Conservation (phyloP, 148 eudicot species). For the Limonium bicolor region DNA sequence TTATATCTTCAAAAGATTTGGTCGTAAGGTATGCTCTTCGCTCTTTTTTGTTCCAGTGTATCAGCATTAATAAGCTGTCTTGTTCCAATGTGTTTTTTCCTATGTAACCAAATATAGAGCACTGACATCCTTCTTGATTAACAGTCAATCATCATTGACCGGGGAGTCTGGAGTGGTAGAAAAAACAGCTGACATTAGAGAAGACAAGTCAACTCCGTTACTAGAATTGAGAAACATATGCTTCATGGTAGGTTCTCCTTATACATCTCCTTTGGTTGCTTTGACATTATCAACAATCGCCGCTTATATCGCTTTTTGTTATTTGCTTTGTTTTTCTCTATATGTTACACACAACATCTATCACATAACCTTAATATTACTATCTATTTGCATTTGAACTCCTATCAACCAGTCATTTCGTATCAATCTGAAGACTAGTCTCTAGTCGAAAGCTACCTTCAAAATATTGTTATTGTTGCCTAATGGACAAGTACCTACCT, state of each 20-base stretch:
- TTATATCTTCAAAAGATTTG: constrained; percentile 29
- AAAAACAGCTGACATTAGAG: constrained; percentile 30
- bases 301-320: background rate
- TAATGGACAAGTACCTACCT: too few relatives aligned
- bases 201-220: constrained; percentile 28
- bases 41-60: background rate
- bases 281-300: too few relatives aligned
- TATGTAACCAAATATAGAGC: constrained; percentile 5
- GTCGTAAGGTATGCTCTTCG: constrained; percentile 25
- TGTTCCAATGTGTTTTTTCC: constrained; percentile 1
- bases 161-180: constrained; percentile 40
- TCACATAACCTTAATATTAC: too few relatives aligned
- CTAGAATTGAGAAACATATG: constrained; percentile 40
- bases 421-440: too few relatives aligned
- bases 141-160: constrained; percentile 42
- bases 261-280: background rate
- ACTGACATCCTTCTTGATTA: constrained; percentile 13
- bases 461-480: too few relatives aligned
- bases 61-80: constrained; percentile 1
- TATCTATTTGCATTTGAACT: too few relatives aligned
- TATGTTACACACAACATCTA: too few relatives aligned
- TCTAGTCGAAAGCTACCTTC: too few relatives aligned
- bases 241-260: constrained; percentile 24
- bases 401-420: too few relatives aligned
- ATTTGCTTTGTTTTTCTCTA: background rate